phyloP scores from a whole-genome alignment of 1,284 basidiomycete species.

The Tranzscheliella williamsii region DNA sequence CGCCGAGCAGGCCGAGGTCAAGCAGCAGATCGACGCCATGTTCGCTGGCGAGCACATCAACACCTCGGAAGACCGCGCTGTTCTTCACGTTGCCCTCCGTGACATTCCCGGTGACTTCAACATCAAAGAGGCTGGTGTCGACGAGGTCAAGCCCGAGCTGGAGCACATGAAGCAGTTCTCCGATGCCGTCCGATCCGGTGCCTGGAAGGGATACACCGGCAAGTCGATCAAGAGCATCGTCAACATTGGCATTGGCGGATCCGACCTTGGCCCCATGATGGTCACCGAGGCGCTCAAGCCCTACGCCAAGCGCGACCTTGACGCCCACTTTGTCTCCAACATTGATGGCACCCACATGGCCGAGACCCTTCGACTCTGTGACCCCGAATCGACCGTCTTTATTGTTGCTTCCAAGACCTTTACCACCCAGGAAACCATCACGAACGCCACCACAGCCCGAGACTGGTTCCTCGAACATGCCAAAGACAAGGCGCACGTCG shows the following conservation, averaged over 20 bases:
- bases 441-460: constrained; percentile 90
- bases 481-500: constrained; percentile 77
- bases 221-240: constrained; percentile 92
- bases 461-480: constrained; percentile 89
- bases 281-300: constrained; percentile 94
- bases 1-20: constrained; percentile 82
- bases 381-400: constrained; percentile 93
- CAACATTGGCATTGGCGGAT: constrained; percentile 98
- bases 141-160: constrained; percentile 81
- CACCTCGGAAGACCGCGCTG: constrained; percentile 93
- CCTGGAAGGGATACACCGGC: constrained; percentile 95
- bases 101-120: constrained; percentile 71
- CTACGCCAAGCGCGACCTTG: constrained; percentile 86
- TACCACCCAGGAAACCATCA: constrained; percentile 99
- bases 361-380: constrained; percentile 78
- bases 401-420: constrained; percentile 98
- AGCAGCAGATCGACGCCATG: constrained; percentile 86
- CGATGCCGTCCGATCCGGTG: constrained; percentile 79
- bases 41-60: constrained; percentile 96
- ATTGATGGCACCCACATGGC: constrained; percentile 97
- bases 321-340: constrained; percentile 90
- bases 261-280: constrained; percentile 97
- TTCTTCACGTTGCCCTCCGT: constrained; percentile 90
- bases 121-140: constrained; percentile 77
- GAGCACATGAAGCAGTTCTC: constrained; percentile 90